phyloP scores from a whole-genome alignment of 78 protist genomes.

The Tieghemostelium lacteum region DNA sequence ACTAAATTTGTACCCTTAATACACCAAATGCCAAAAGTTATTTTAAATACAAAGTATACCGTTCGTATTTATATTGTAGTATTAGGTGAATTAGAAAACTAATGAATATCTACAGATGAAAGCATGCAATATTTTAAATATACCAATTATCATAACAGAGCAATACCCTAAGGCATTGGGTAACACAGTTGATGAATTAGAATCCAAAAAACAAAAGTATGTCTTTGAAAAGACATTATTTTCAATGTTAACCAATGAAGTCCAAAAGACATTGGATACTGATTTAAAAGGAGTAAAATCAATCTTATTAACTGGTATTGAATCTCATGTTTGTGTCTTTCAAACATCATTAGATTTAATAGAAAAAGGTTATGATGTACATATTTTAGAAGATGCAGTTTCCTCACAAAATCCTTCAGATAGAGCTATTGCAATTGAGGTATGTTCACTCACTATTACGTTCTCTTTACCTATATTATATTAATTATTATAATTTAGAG shows the following conservation, averaged over 20 bases:
- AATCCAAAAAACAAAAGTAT: not conserved
- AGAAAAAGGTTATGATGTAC: constrained; percentile 81
- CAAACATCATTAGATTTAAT: constrained; percentile 83
- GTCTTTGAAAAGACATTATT: constrained; percentile 64
- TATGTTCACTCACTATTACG: not conserved
- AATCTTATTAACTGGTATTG: constrained; percentile 80
- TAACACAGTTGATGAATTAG: constrained; percentile 38
- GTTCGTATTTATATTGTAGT: not conserved
- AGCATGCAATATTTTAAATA: constrained; percentile 48
- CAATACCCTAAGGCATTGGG: constrained; percentile 84
- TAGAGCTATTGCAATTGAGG: constrained; percentile 72
- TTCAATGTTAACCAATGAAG: constrained; percentile 72
- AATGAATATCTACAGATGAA: constrained; percentile 1
- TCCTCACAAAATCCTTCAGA: constrained; percentile 11
- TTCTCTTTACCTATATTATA: not conserved
- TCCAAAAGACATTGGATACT: constrained; percentile 5
- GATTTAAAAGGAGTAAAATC: constrained; percentile 10
- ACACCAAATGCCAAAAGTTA: constrained; percentile 15
- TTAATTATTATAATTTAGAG: constrained; percentile 34
- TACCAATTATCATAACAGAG: constrained; percentile 80
- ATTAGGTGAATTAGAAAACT: not conserved
- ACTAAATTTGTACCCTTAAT: constrained; percentile 35
- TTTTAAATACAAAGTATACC: constrained; percentile 10
- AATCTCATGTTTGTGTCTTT: constrained; percentile 82
- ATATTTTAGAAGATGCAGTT: constrained; percentile 81